These are phyloP conservation scores for Artemisia argyi DNA, from an alignment of 129 eudicot genomes.

Conservation along the genomic window DNA sequence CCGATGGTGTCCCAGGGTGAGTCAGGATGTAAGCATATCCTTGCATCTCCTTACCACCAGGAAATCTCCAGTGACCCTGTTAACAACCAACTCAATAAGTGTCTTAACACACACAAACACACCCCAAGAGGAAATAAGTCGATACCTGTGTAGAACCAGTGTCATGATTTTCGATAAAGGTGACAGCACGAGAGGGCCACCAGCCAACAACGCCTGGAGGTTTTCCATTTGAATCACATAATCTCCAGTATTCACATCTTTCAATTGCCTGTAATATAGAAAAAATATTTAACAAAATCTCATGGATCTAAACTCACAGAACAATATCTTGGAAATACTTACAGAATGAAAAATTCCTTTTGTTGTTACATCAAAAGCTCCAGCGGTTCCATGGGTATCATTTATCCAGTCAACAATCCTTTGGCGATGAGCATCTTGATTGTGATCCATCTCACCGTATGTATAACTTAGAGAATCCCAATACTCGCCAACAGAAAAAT, in stretches of 20 bases:
- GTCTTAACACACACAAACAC: background rate
- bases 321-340: slow-evolving; percentile 29
- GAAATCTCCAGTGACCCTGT: slow-evolving; percentile 99
- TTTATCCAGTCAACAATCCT: slow-evolving; percentile 95
- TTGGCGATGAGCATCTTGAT: slow-evolving; percentile 95
- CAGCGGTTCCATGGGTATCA: slow-evolving; percentile 75
- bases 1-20: slow-evolving; percentile 97
- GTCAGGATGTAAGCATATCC: slow-evolving; percentile 97
- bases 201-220: slow-evolving; percentile 99
- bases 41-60: slow-evolving; percentile 99
- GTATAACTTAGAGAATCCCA: slow-evolving; percentile 97
- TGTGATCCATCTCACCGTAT: slow-evolving; percentile 90
- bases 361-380: slow-evolving; percentile 99
- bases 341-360: slow-evolving; percentile 97
- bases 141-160: slow-evolving; percentile 98
- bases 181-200: slow-evolving; percentile 99
- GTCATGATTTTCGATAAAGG: slow-evolving; percentile 99
- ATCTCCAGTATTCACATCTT: slow-evolving; percentile 94
- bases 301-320: background rate
- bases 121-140: background rate
- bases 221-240: slow-evolving; percentile 81
- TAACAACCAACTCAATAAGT: background rate
- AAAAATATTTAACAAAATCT: background rate
- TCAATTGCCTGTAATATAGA: slow-evolving; percentile 68
- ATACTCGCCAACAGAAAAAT: slow-evolving; percentile 92